Conservation (phyloP, 192 early-diverging fungal genomes). For the Coemansia umbellata region DNA sequence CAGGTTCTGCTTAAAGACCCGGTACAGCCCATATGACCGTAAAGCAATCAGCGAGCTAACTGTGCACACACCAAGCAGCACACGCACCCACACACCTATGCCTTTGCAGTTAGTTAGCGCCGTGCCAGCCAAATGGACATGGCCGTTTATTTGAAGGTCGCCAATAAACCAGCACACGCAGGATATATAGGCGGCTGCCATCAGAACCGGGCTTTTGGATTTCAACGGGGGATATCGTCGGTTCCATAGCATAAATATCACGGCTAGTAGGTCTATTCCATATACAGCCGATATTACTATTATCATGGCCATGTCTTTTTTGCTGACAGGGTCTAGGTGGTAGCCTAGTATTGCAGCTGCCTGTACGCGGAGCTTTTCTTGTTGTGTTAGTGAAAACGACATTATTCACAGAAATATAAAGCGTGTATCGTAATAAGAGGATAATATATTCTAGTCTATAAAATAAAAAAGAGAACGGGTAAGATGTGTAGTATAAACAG, state of each 20-base stretch:
- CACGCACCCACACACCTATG: slow-evolving; percentile 45
- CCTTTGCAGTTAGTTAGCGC: slow-evolving; percentile 25
- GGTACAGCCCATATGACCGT: slow-evolving; percentile 36
- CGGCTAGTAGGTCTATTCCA: slow-evolving; percentile 31
- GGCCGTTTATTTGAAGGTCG: slow-evolving; percentile 48
- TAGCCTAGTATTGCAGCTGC: slow-evolving; percentile 21
- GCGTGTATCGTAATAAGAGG: too few relatives aligned
- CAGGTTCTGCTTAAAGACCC: slow-evolving; percentile 26
- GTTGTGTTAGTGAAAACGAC: slow-evolving; percentile 32
- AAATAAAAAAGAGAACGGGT: too few relatives aligned
- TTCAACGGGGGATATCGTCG: slow-evolving; percentile 45
- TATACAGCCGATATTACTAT: slow-evolving; percentile 25
- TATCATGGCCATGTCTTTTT: slow-evolving; percentile 28
- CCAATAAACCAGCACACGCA: slow-evolving; percentile 47
- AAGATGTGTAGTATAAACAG: too few relatives aligned
- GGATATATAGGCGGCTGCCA: slow-evolving; percentile 19
- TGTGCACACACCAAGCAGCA: slow-evolving; percentile 45
- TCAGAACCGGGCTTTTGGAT: slow-evolving; percentile 35
- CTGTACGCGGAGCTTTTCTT: slow-evolving; percentile 27
- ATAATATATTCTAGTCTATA: too few relatives aligned
- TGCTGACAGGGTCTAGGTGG: slow-evolving; percentile 28
- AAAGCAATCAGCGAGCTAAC: slow-evolving; percentile 38
- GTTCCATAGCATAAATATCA: slow-evolving; percentile 34
- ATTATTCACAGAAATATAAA: too few relatives aligned
- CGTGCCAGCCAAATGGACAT: slow-evolving; percentile 22